Conservation (phyloP, 441 rosid species). For the Francoa sonchifolia region DNA sequence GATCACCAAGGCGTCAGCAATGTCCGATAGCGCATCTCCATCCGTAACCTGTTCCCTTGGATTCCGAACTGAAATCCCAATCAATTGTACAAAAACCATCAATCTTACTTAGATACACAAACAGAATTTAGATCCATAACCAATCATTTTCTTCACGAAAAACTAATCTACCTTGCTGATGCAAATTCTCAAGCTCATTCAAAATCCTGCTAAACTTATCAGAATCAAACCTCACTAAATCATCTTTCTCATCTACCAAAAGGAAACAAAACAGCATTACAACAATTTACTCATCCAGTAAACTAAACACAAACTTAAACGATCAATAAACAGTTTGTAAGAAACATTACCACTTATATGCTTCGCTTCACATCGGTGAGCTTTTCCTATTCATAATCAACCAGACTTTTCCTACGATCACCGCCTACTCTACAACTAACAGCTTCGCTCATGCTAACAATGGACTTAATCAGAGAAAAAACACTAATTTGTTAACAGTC, state of each 20-base stretch:
- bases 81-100: neutral
- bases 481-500: too few species aligned
- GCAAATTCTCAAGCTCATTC: slow-evolving; percentile 26
- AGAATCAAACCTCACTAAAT: slow-evolving; percentile 21
- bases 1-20: slow-evolving; percentile 12
- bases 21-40: slow-evolving; percentile 21
- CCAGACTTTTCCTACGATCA: too few species aligned
- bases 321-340: neutral
- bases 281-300: neutral
- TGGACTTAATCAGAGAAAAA: too few species aligned
- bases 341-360: too few species aligned
- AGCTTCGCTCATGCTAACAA: too few species aligned
- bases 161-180: slow-evolving; percentile 23
- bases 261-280: neutral
- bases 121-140: neutral
- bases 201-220: slow-evolving; percentile 20
- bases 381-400: too few species aligned
- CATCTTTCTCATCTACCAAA: slow-evolving; percentile 27
- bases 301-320: neutral
- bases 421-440: too few species aligned
- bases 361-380: too few species aligned
- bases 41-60: slow-evolving; percentile 24
- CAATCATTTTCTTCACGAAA: neutral
- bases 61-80: slow-evolving; percentile 20
- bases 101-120: neutral